Base-by-base conservation (phyloP, 345 rosid genomes). In the Moricandia arvensis region DNA sequence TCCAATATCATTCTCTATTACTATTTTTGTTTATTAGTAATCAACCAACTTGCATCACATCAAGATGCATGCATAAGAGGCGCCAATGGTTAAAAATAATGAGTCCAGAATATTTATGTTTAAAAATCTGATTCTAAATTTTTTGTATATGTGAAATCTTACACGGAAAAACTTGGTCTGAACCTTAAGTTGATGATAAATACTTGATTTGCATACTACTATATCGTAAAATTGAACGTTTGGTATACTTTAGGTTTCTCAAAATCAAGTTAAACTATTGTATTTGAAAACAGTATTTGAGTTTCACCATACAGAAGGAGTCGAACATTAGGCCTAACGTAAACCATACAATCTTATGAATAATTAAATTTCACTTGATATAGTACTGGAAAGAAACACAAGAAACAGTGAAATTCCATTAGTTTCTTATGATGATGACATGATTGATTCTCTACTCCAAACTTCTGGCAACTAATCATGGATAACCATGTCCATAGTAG, bases 401-500 rank as follows among this genome's bases (percentile, higher is more conserved):
- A 21, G 71, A n/a, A 70, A 63, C 65, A 71, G 43, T 10, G 47
- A 76, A 55, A 63, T 53, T 75, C 79, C 79, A 63, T 43, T 70
- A 63, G 17, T 8, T 58, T 45, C 33, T 29, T 37, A 65, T 38
- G 41, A 70, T 31, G 71, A 64, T 43, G 54, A 55, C 66, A 61
- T 61, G 47, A 35, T 35, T 62, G 49, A 1, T 69, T 16, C 57
- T 66, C 51, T 35, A 66, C 73, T 78, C 69, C 69, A 66, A 78
- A 27, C 59, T 66, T 78, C 72, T 72, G 81, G 77, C 77, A 78
- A 35, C 53, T 45, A 45, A 72, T 72, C 81, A 66, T 78, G 81
- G 77, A 63, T 63, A 43, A 71, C 55, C 62, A 58, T 77, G 60
- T 58, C 51, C 62, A 72, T 77, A 54, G 71, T 61, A 24, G 61